Percentiles rank a stretch among this genome's conserved stretches.
These are phyloP conservation scores for Scutellaria minor DNA, from an alignment of 257 asterid species.

Conservation along the genomic window DNA sequence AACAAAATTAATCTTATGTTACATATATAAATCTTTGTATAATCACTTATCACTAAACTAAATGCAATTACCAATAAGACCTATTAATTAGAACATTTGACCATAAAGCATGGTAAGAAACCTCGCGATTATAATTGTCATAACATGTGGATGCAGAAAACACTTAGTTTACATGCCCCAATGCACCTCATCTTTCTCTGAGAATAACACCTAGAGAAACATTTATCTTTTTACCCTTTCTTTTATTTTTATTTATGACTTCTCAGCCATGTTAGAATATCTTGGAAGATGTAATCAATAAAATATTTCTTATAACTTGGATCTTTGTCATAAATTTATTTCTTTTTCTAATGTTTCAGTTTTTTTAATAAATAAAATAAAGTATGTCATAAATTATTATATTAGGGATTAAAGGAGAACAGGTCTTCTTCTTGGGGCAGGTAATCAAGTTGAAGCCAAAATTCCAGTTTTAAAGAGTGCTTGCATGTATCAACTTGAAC, in stretches of 20 bases:
- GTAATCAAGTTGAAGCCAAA: slow-evolving; percentile 14
- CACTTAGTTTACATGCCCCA: slow-evolving; percentile 31
- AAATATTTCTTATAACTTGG: not conserved
- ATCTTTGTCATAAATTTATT: not conserved
- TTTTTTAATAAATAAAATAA: not conserved
- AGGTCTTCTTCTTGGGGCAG: slow-evolving; percentile 18
- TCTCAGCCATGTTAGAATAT: slow-evolving; percentile 33
- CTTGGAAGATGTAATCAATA: slow-evolving; percentile 30
- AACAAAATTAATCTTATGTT: too few relatives aligned
- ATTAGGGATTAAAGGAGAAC: too few relatives aligned
- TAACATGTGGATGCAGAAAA: slow-evolving; percentile 27
- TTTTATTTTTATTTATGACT: not conserved
- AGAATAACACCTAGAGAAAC: slow-evolving; percentile 55
- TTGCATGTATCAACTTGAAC: slow-evolving; percentile 30
- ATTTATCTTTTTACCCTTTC: not conserved
- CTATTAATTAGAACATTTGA: slow-evolving; percentile 29
- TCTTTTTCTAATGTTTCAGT: not conserved
- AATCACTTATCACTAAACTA: not conserved
- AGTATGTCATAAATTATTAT: not conserved
- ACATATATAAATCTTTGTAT: too few relatives aligned
- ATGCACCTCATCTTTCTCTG: slow-evolving; percentile 42
- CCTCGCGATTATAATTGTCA: slow-evolving; percentile 27
- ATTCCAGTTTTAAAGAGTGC: slow-evolving; percentile 29
- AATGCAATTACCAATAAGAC: not conserved
- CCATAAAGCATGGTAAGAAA: slow-evolving; percentile 23